Conservation (phyloP, 176 grass and related monocot genomes). For the Oropetium thomaeum region DNA sequence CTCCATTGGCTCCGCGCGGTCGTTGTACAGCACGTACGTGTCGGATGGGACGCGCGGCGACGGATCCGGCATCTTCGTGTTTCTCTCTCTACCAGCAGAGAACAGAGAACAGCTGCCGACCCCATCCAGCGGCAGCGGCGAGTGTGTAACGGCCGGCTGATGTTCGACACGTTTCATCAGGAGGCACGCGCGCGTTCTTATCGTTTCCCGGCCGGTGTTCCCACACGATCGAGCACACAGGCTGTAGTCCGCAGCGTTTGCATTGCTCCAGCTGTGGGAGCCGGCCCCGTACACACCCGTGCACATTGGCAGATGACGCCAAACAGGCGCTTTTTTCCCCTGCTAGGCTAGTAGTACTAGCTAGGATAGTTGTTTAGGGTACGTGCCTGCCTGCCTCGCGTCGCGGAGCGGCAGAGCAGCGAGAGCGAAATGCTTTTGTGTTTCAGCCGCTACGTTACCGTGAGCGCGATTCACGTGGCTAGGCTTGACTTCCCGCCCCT, state of each 20-base stretch:
- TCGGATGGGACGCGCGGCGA: not conserved
- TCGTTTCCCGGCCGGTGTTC: slow-evolving; percentile 21
- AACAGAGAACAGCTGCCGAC: not conserved
- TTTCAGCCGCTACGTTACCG: not conserved
- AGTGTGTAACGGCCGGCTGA: too few species aligned
- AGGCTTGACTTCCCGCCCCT: not conserved
- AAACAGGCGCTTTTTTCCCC: not conserved
- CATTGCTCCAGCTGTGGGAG: not conserved
- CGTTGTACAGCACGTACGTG: not conserved
- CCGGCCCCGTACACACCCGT: not conserved
- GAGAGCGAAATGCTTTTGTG: not conserved
- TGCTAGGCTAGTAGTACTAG: too few species aligned
- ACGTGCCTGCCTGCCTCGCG: too few species aligned
- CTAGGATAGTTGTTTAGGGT: too few species aligned
- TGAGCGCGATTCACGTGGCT: not conserved
- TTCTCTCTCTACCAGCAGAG: not conserved
- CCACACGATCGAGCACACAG: not conserved
- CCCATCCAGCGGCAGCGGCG: too few species aligned
- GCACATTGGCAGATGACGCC: not conserved
- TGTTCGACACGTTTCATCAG: not conserved
- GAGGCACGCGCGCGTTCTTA: not conserved
- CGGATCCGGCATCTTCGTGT: not conserved
- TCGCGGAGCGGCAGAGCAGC: not conserved
- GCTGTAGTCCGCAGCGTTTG: not conserved
- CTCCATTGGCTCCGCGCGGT: not conserved